These are phyloP conservation scores for Penicillium verrucosum DNA, from an alignment of 2,329 filamentous ascomycete species.

Conservation along the genomic window DNA sequence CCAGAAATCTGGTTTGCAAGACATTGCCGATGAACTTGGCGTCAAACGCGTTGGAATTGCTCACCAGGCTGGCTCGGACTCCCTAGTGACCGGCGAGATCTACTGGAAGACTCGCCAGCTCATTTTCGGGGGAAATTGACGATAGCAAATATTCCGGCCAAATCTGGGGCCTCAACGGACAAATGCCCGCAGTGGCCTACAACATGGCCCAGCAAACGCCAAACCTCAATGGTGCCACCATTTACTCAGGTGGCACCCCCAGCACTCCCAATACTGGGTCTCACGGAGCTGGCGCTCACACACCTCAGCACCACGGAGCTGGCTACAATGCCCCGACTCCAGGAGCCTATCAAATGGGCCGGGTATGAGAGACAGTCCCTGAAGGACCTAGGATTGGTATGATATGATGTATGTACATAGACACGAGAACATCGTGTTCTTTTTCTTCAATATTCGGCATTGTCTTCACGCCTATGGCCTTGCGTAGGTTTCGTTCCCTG, in stretches of 20 bases:
- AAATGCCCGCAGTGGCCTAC: constrained; percentile 54
- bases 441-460: constrained; percentile 25
- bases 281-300: constrained; percentile 47
- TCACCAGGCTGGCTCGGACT: constrained; percentile 92
- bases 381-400: constrained; percentile 20
- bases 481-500: constrained; percentile 21
- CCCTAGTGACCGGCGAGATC: constrained; percentile 85
- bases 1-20: constrained; percentile 86
- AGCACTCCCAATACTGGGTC: constrained; percentile 65
- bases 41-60: constrained; percentile 82
- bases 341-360: constrained; percentile 61
- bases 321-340: constrained; percentile 69
- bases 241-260: constrained; percentile 54
- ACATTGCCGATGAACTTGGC: constrained; percentile 88
- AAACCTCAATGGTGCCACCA: constrained; percentile 54
- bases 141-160: constrained; percentile 78
- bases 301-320: constrained; percentile 49
- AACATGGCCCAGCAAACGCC: constrained; percentile 50
- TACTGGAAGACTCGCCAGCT: constrained; percentile 91
- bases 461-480: constrained; percentile 25
- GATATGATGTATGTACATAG: constrained; percentile 41
- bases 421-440: constrained; percentile 28
- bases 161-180: constrained; percentile 86
- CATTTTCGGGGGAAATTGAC: constrained; percentile 76
- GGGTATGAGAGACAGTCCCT: constrained; percentile 23